Percentiles rank a stretch among this genome's conserved stretches.
Evolutionary conservation across 169 alveolate genomes (phyloP).

Genomic region (Plasmodium reichenowi): DNA sequence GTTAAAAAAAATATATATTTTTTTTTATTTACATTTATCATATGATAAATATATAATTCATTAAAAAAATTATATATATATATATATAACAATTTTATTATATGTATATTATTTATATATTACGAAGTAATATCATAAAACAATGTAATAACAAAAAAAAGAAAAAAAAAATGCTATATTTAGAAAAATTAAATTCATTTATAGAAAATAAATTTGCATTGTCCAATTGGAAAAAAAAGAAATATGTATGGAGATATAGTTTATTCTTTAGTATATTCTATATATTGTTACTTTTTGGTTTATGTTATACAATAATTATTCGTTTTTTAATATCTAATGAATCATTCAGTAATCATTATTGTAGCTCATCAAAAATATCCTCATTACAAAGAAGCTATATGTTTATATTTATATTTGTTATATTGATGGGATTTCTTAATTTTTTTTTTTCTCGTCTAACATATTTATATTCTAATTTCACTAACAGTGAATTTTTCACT

Average conservation of each 20-base stretch:
- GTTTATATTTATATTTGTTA: constrained; percentile 24
- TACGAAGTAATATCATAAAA: no score
- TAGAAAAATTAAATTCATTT: constrained; percentile 46
- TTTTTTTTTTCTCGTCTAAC: constrained; percentile 69
- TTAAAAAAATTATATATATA: background rate
- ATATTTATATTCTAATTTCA: constrained; percentile 56
- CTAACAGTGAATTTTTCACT: constrained; percentile 56
- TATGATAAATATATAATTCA: background rate
- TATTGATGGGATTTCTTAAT: constrained; percentile 56
- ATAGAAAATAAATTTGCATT: constrained; percentile 48
- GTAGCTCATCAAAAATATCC: constrained; percentile 6
- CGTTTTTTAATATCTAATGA: constrained; percentile 30
- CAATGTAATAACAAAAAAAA: background rate
- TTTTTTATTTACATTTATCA: no score
- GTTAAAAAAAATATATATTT: no score
- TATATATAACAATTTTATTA: background rate
- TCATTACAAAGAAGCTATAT: constrained; percentile 31
- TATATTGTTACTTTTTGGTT: constrained; percentile 20
- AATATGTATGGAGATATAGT: constrained; percentile 61
- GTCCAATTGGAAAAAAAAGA: constrained; percentile 65
- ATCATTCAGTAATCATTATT: constrained; percentile 25
- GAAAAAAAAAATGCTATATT: constrained; percentile 28
- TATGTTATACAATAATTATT: constrained; percentile 29
- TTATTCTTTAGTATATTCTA: constrained; percentile 51
- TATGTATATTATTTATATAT: no score